A percentile compares a stretch with the other conserved stretches of the same genome.
Evolutionary conservation across 306 rosid species (phyloP).

Genomic region (Heteromeles arbutifolia): DNA sequence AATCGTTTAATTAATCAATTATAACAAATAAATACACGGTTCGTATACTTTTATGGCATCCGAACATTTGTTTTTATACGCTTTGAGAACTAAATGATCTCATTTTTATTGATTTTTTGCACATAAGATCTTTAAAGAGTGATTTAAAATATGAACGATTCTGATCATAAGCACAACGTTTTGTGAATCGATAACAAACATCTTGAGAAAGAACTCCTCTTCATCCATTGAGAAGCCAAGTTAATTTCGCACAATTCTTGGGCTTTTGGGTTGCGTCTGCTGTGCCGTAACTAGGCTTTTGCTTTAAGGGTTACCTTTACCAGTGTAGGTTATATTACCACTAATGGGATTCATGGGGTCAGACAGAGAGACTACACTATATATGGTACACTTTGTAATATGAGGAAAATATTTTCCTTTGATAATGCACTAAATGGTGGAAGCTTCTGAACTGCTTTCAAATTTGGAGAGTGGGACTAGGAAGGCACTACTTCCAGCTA

Average conservation of each 20-base stretch:
- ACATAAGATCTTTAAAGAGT: no score
- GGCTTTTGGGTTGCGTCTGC: not conserved
- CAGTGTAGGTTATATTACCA: not conserved
- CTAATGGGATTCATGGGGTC: not conserved
- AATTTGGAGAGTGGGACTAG: not conserved
- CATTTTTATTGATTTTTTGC: no score
- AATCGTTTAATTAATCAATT: no score
- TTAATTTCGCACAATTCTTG: not conserved
- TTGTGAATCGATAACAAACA: no score
- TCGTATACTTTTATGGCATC: no score
- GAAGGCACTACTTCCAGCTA: not conserved
- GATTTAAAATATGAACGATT: no score
- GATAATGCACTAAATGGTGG: not conserved
- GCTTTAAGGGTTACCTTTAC: not conserved
- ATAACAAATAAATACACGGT: no score
- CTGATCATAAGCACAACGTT: fast-evolving
- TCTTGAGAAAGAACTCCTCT: no score
- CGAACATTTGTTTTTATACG: no score
- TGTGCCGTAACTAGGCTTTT: not conserved
- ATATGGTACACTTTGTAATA: not conserved
- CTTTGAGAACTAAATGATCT: no score
- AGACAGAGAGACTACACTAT: not conserved
- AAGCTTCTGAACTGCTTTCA: not conserved
- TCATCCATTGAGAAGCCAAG: no score
- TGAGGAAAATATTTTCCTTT: not conserved